Evolutionary conservation across 768 basidiomycete species (phyloP), one percentile per base, ranked within the genome.

Genomic region (Coprinopsis cinerea): DNA sequence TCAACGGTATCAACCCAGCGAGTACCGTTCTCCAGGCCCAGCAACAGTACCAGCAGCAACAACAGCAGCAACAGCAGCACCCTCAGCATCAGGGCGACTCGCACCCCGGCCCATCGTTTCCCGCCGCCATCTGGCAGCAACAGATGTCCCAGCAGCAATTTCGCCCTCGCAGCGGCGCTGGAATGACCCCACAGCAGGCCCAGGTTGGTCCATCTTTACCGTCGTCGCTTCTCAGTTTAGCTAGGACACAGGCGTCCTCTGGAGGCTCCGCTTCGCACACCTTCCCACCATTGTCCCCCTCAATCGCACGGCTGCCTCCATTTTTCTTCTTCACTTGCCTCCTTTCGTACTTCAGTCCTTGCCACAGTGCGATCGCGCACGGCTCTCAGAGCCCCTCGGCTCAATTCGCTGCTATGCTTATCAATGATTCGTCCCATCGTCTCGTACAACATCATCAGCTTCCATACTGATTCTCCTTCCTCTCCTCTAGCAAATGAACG

Each of bases 51-150:
- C 67, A 67, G 49, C 62, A 64, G 52, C 65, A 70, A 48, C 64
- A 71, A 47, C 67, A 70, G 53, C 69, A 71, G 54, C 66, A 68
- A 42, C 72, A 74, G 51, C 72, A 76, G 52, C 63, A 61, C 45
- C 72, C 73, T 54, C 59, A 65, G 44, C 65, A 64, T 61, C 60
- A 67, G 37, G 68, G 70, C 58, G 63, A 73, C 59, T 65, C 65
- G 56, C 76, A 75, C 64, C 54, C 73, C 61, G 82, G 83, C 61
- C 74, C 77, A 24, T 55, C 55, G n/a, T 51, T 51, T 41, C 27
- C 40, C 53, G 76, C n/a, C n/a, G n/a, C 74, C 53, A 68, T 78
- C 57, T 84, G 81, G 83, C 76, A 76, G 64, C 75, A 79, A 63
- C 74, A 77, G 61, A 73, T 75, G 61, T 70, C 71, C 45, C 57